Conservation (phyloP, 2,329 filamentous ascomycete genomes). For the Trichoderma sp. region DNA sequence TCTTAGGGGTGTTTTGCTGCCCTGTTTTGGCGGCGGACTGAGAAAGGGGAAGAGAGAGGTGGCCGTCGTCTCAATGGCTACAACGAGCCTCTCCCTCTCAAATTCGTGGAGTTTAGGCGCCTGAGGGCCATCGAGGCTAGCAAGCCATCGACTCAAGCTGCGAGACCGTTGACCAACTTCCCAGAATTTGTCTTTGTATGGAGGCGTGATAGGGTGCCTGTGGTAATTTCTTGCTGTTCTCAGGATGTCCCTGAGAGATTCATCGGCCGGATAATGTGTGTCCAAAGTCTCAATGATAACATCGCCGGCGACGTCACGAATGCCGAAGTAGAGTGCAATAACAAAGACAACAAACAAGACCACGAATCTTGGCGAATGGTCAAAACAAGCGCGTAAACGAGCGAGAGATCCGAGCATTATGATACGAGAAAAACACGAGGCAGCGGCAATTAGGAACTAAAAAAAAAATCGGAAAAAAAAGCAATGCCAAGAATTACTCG, state of each 20-base stretch:
- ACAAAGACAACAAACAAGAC: background rate
- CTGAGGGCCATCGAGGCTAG: background rate
- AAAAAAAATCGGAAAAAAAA: background rate
- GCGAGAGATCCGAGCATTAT: background rate
- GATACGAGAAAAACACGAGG: background rate
- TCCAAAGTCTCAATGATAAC: background rate
- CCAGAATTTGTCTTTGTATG: slow-evolving; percentile 33
- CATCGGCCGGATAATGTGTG: background rate
- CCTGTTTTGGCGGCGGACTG: background rate
- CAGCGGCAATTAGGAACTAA: background rate
- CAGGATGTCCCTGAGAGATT: slow-evolving; percentile 5
- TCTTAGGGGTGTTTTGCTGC: slow-evolving; percentile 22
- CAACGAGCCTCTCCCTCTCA: background rate
- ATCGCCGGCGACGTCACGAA: background rate
- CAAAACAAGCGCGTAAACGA: background rate
- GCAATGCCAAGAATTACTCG: background rate
- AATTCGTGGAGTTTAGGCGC: background rate
- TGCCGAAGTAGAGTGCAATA: background rate
- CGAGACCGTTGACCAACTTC: slow-evolving; percentile 32
- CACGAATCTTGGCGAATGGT: background rate
- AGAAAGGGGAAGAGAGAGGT: slow-evolving; percentile 30
- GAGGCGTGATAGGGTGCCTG: slow-evolving; percentile 29
- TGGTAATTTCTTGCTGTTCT: slow-evolving; percentile 25
- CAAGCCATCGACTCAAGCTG: slow-evolving; percentile 25
- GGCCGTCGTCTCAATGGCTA: slow-evolving; percentile 20